A percentile compares a stretch with the other conserved stretches of the same genome.
These are phyloP conservation scores for Fusarium albidum DNA, from an alignment of 2,329 filamentous ascomycete genomes.

Conservation along the genomic window DNA sequence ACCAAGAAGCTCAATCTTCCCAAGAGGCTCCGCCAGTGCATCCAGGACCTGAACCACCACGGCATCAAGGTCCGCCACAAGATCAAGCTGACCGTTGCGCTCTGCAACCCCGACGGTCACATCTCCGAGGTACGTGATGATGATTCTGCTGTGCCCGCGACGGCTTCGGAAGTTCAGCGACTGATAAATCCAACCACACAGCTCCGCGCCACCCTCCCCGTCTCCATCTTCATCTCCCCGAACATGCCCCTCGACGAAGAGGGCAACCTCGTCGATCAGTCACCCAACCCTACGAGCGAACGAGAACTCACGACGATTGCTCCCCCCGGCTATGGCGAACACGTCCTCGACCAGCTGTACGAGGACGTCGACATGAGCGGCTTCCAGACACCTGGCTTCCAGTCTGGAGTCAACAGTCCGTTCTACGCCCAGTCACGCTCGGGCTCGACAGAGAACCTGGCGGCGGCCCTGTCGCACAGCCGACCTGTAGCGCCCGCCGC, in stretches of 20 bases:
- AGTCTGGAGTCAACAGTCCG: conserved; percentile 82
- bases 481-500: conserved; percentile 55
- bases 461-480: conserved; percentile 54
- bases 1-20: conserved; percentile 75
- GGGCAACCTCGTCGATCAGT: conserved; percentile 76
- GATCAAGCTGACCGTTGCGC: conserved; percentile 86
- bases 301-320: conserved; percentile 71
- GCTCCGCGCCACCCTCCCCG: conserved; percentile 87
- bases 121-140: conserved; percentile 77
- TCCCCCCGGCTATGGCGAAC: conserved; percentile 92
- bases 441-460: conserved; percentile 82
- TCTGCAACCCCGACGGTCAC: conserved; percentile 95
- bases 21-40: conserved; percentile 80
- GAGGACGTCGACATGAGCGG: conserved; percentile 83
- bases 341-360: conserved; percentile 89
- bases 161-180: neutral
- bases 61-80: conserved; percentile 95
- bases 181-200: conserved; percentile 42
- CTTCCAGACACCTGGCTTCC: conserved; percentile 78
- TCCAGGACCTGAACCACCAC: conserved; percentile 88
- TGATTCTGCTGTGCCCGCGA: neutral
- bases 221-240: conserved; percentile 95
- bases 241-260: conserved; percentile 89
- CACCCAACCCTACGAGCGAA: conserved; percentile 55
- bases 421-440: conserved; percentile 75